Percentiles rank a stretch among this genome's conserved stretches.
Evolutionary conservation across 129 eudicot species (phyloP).

Genomic region (Kitagawia praeruptora): DNA sequence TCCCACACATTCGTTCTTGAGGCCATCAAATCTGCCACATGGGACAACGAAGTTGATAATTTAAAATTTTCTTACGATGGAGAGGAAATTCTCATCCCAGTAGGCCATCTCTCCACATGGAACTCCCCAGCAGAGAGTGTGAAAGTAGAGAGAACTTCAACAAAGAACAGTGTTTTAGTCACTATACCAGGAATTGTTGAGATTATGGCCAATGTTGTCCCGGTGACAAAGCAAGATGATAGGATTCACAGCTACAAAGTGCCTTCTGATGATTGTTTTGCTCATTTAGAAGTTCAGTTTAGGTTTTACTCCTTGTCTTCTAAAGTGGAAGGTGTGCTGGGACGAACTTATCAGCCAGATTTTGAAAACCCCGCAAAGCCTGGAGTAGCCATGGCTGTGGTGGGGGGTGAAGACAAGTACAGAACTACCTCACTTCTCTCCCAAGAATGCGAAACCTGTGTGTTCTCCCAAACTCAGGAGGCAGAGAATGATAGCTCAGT

Average conservation of each 20-base stretch:
- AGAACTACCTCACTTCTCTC: conserved; percentile 39
- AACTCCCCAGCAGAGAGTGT: conserved; percentile 24
- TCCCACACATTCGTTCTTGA: conserved; percentile 41
- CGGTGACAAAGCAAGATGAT: conserved; percentile 43
- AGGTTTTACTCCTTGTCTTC: conserved; percentile 41
- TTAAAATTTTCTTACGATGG: conserved; percentile 30
- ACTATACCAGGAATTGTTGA: conserved; percentile 31
- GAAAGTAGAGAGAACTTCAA: conserved; percentile 49
- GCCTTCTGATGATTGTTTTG: conserved; percentile 39
- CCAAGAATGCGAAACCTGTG: conserved; percentile 38
- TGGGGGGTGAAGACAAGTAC: conserved; percentile 52
- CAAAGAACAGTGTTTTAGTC: conserved; percentile 31
- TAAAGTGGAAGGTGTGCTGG: conserved; percentile 52
- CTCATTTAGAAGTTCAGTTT: conserved; percentile 49
- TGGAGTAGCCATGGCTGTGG: conserved; percentile 50
- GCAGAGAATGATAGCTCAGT: conserved; percentile 13
- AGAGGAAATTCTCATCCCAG: conserved; percentile 19
- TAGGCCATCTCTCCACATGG: conserved; percentile 47
- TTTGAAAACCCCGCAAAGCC: conserved; percentile 51
- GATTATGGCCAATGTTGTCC: conserved; percentile 42
- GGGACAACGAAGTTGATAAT: conserved; percentile 40
- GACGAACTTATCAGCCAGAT: conserved; percentile 45
- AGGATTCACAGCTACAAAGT: conserved; percentile 43
- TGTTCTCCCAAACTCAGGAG: conserved; percentile 15
- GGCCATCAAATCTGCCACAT: conserved; percentile 34